Percentiles rank a stretch among this genome's conserved stretches.
These are phyloP conservation scores for Russula dissimulans DNA, from an alignment of 768 basidiomycete genomes.

Conservation along the genomic window DNA sequence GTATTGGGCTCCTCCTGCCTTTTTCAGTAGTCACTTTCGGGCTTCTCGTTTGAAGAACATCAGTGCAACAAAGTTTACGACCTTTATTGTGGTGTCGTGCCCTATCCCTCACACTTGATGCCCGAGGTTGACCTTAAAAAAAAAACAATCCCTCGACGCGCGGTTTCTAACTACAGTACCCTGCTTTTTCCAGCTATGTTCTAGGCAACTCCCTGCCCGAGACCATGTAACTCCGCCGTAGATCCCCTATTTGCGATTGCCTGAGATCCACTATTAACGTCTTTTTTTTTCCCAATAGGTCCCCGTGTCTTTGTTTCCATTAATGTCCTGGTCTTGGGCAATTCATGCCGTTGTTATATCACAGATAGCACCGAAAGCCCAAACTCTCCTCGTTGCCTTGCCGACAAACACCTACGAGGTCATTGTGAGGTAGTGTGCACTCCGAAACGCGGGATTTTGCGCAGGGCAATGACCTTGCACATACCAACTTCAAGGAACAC, in stretches of 20 bases:
- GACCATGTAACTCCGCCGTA: conserved; percentile 9
- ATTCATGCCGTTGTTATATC: neutral
- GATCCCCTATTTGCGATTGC: neutral
- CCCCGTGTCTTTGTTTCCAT: conserved; percentile 4
- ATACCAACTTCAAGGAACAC: neutral
- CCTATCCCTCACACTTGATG: neutral
- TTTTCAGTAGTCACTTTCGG: conserved; percentile 6
- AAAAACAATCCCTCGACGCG: no score
- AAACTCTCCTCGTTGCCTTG: conserved; percentile 8
- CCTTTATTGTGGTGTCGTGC: neutral
- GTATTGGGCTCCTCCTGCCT: conserved; percentile 7
- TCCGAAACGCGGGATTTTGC: neutral
- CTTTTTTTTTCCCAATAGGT: neutral
- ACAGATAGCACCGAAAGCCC: neutral
- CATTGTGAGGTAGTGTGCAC: neutral
- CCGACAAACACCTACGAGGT: neutral
- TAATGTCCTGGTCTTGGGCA: neutral
- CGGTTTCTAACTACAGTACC: neutral
- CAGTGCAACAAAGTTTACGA: conserved; percentile 9
- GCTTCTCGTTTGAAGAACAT: conserved; percentile 15
- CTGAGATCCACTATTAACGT: neutral
- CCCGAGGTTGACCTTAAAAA: neutral
- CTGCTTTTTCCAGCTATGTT: conserved; percentile 3
- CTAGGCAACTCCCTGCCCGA: neutral
- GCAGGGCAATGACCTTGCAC: neutral